phyloP scores from a whole-genome alignment of 2,329 filamentous ascomycete species.

The Emydomyces testavorans region DNA sequence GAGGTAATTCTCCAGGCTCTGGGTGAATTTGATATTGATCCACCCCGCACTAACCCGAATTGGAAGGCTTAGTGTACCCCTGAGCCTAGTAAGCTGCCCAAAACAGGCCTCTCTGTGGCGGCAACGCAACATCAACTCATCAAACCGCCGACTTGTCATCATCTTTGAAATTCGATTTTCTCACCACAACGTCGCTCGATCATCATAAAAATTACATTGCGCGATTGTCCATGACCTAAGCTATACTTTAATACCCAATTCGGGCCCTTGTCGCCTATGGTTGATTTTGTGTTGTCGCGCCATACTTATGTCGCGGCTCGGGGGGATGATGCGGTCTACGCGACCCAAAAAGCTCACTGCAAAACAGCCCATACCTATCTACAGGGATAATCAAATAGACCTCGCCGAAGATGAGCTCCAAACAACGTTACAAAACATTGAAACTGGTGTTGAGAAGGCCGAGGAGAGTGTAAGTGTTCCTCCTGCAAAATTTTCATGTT shows the following conservation, averaged over 20 bases:
- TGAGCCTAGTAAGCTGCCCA: constrained; percentile 33
- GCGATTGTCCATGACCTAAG: constrained; percentile 44
- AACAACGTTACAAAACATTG: constrained; percentile 70
- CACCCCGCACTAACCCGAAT: constrained; percentile 34
- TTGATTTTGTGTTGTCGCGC: constrained; percentile 29
- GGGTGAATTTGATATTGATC: constrained; percentile 32
- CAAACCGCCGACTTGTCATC: constrained; percentile 27
- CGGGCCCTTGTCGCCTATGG: constrained; percentile 40
- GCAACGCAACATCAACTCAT: constrained; percentile 38
- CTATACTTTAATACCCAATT: constrained; percentile 56
- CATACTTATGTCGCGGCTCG: constrained; percentile 37
- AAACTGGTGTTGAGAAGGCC: constrained; percentile 90
- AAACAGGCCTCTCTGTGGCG: constrained; percentile 31
- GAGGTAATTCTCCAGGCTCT: constrained; percentile 14
- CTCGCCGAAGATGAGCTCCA: constrained; percentile 75
- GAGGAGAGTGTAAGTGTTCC: constrained; percentile 81
- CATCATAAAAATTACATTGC: constrained; percentile 46
- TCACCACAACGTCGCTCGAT: constrained; percentile 40
- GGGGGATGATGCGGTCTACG: constrained; percentile 37
- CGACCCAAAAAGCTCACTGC: constrained; percentile 65
- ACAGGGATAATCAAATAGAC: constrained; percentile 85
- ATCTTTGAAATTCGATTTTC: constrained; percentile 26
- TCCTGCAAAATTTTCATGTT: constrained; percentile 22
- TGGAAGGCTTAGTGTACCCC: constrained; percentile 34
- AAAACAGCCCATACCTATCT: constrained; percentile 75